Evolutionary conservation across 495 filamentous ascomycete species (phyloP).

Genomic region (Echria macrotheca): DNA sequence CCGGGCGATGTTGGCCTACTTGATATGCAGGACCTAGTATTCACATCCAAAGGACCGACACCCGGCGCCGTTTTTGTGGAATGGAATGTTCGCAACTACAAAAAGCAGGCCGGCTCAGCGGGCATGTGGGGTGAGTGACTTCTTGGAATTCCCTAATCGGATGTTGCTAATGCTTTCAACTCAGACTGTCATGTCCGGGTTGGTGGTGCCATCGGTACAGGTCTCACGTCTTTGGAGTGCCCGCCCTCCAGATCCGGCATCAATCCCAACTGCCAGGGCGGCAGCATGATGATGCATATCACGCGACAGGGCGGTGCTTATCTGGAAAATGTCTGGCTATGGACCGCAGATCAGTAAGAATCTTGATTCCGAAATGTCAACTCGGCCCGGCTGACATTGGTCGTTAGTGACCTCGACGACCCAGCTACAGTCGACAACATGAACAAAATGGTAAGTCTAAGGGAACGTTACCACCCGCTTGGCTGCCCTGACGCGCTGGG

Average conservation of each 20-base stretch:
- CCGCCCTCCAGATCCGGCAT: background rate
- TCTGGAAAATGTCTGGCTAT: constrained; percentile 84
- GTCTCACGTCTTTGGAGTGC: background rate
- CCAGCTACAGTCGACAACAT: background rate
- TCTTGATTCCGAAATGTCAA: too few species aligned
- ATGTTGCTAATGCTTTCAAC: constrained; percentile 8
- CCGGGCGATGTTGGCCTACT: constrained; percentile 70
- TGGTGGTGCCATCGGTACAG: background rate
- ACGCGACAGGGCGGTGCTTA: constrained; percentile 63
- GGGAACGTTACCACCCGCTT: too few species aligned
- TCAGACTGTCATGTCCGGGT: constrained; percentile 6
- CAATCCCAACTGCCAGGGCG: constrained; percentile 1
- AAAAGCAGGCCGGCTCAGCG: constrained; percentile 11
- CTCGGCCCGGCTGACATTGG: too few species aligned
- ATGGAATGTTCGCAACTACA: constrained; percentile 60
- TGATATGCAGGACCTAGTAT: constrained; percentile 75
- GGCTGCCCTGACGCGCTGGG: too few species aligned
- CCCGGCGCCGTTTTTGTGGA: constrained; percentile 80
- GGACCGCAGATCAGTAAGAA: constrained; percentile 90
- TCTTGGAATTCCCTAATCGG: too few species aligned
- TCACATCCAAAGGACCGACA: constrained; percentile 65
- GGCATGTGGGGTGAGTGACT: constrained; percentile 19
- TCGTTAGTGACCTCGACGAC: too few species aligned
- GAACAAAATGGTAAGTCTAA: constrained; percentile 50
- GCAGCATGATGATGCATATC: constrained; percentile 55